Evolutionary conservation across 2,329 filamentous ascomycete genomes (phyloP).

Genomic region (Botrytis squamosa): DNA sequence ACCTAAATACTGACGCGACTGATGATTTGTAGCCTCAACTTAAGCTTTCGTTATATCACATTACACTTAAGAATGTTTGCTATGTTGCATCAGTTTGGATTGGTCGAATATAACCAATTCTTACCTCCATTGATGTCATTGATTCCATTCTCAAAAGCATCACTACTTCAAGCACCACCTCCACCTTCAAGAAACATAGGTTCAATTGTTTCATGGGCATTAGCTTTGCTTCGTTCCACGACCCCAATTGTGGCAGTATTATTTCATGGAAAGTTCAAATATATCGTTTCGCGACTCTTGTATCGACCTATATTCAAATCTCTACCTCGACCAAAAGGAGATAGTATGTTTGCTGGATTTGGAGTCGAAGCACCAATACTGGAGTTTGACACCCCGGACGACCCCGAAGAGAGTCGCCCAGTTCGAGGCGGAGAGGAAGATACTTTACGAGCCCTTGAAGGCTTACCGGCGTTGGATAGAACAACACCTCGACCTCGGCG

Average conservation of each 20-base stretch:
- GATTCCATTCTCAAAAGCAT: conserved; percentile 35
- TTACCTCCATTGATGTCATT: conserved; percentile 11
- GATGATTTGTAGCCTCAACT: conserved; percentile 33
- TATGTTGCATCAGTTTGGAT: conserved; percentile 37
- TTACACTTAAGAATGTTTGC: conserved; percentile 38
- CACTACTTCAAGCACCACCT: conserved; percentile 32
- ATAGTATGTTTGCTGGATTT: conserved; percentile 34
- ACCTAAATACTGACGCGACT: not conserved
- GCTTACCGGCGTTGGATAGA: conserved; percentile 29
- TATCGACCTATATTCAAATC: conserved; percentile 36
- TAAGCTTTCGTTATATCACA: conserved; percentile 31
- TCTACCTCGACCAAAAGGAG: conserved; percentile 36
- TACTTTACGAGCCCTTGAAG: conserved; percentile 38
- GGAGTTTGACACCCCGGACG: conserved; percentile 33
- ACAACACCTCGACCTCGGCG: conserved; percentile 22
- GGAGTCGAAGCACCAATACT: conserved; percentile 25
- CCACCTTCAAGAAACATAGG: conserved; percentile 20
- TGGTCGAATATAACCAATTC: conserved; percentile 26
- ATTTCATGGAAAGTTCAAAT: conserved; percentile 31
- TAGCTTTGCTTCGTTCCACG: conserved; percentile 25
- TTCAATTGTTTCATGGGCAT: conserved; percentile 27
- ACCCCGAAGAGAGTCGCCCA: conserved; percentile 20
- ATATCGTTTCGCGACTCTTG: conserved; percentile 29
- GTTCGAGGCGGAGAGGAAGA: conserved; percentile 29
- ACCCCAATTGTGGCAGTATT: conserved; percentile 35